phyloP scores from a whole-genome alignment of 2,329 filamentous ascomycete species.

The Cryoendolithus antarcticus region DNA sequence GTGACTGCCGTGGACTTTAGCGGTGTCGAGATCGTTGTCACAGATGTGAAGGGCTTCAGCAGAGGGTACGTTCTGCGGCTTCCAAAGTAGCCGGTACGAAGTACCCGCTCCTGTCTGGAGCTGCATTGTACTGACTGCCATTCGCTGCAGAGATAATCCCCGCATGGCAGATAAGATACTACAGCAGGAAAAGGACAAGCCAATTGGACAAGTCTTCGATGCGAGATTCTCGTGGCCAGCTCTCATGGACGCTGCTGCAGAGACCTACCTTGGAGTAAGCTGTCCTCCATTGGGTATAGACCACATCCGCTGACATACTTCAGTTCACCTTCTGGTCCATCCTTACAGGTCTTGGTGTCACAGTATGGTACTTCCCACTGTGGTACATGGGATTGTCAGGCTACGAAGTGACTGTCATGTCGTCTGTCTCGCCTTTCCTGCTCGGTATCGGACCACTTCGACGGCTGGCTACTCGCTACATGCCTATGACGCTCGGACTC shows the following conservation, averaged over 20 bases:
- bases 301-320: constrained; percentile 7
- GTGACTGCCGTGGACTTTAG: constrained; percentile 87
- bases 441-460: constrained; percentile 61
- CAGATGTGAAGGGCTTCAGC: constrained; percentile 77
- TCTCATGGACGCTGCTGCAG: constrained; percentile 67
- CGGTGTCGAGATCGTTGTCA: constrained; percentile 74
- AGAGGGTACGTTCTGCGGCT: constrained; percentile 98
- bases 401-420: constrained; percentile 82
- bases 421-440: constrained; percentile 66
- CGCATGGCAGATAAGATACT: constrained; percentile 18
- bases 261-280: constrained; percentile 82
- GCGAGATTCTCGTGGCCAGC: constrained; percentile 61
- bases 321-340: constrained; percentile 94
- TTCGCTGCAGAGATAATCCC: constrained; percentile 16
- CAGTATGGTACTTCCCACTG: constrained; percentile 95
- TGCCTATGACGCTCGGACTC: constrained; percentile 57
- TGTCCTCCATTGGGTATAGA: background rate
- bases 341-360: constrained; percentile 73
- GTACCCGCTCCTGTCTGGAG: constrained; percentile 28
- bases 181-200: constrained; percentile 52
- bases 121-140: constrained; percentile 6
- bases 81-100: constrained; percentile 62
- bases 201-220: constrained; percentile 58
- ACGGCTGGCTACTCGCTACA: constrained; percentile 50
- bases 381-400: constrained; percentile 99